A percentile compares a stretch with the other conserved stretches of the same genome.
These are phyloP conservation scores for Ilex paraguariensis DNA, from an alignment of 305 asterid species.

Conservation along the genomic window DNA sequence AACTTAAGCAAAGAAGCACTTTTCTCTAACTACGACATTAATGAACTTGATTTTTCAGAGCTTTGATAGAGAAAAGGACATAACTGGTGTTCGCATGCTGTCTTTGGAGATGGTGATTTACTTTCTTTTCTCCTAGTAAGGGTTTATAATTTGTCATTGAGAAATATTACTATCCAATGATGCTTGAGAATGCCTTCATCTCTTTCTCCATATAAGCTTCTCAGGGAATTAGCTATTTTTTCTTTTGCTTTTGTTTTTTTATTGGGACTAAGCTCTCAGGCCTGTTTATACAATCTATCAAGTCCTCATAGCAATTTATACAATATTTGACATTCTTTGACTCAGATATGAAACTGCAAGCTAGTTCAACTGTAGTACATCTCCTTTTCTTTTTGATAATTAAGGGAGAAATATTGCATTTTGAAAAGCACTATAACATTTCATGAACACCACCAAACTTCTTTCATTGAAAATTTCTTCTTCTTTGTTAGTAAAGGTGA, in stretches of 20 bases:
- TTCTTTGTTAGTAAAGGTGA: too few relatives aligned
- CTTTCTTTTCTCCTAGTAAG: slow-evolving; percentile 81
- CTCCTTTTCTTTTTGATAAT: too few relatives aligned
- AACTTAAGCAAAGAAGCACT: neutral
- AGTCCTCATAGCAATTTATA: too few relatives aligned
- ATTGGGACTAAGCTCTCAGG: neutral
- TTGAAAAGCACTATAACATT: too few relatives aligned
- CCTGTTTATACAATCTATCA: too few relatives aligned
- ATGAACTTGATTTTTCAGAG: slow-evolving; percentile 35
- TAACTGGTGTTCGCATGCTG: slow-evolving; percentile 62
- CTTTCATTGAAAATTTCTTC: too few relatives aligned
- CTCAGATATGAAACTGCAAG: too few relatives aligned
- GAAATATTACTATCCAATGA: neutral
- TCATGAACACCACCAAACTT: too few relatives aligned
- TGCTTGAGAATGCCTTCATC: neutral
- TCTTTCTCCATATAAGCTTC: neutral
- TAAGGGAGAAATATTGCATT: too few relatives aligned
- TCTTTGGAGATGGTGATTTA: slow-evolving; percentile 89
- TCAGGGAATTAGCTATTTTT: neutral
- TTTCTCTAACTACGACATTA: too few relatives aligned
- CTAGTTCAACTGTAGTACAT: too few relatives aligned
- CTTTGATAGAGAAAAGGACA: slow-evolving; percentile 78
- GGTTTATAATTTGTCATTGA: slow-evolving; percentile 30
- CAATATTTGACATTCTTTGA: too few relatives aligned
- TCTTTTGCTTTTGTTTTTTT: neutral